Evolutionary conservation across 345 rosid species (phyloP), one percentile per base, ranked within the genome.

Genomic region (Conringia planisiliqua): DNA sequence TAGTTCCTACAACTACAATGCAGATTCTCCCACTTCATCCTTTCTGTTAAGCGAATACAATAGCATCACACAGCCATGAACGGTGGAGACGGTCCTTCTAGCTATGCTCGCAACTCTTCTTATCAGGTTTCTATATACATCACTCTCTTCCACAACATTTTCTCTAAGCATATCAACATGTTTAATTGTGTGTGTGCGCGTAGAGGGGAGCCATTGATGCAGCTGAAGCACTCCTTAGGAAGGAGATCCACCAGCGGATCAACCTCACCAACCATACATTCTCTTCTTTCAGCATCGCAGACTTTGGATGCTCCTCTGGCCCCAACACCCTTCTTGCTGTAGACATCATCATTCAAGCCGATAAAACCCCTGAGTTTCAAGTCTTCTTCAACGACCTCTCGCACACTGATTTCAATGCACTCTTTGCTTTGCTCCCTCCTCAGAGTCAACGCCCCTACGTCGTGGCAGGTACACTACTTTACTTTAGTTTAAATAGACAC

Each of bases 401-500:
- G 6, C 66, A 26, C 11, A 83, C 80, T 58, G 87, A 87, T 72
- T 87, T 82, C 74, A 83, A 87, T 71, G 70, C 90, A 9, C 84
- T 84, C 57, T 84, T 84, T 69, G 51, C 51, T 29, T 51, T 55
- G 62, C 84, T 77, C 67, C 83, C 85, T 2, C 51, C 61, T 3
- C 38, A 76, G 32, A 51, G 57, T 24, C 30, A 51, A 20, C 70
- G 71, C 2, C 72, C 58, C 24, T 81, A 80, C 56, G 51, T 46
- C 40, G 76, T 68, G 2, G 79, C 72, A 59, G 73, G 73, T 66
- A 18, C 12, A 24, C 36, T 54, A 62, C 39, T 17, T 50, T 6
- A 7, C 24, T 62, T 73, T 24, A 20, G 3, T 30, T 54, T 54
- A 2, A 10, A 20, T 73, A 0, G 10, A 26, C 57, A 40, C 16